Evolutionary conservation across 257 asterid genomes (phyloP).

Genomic region (Leptodermis oblonga): DNA sequence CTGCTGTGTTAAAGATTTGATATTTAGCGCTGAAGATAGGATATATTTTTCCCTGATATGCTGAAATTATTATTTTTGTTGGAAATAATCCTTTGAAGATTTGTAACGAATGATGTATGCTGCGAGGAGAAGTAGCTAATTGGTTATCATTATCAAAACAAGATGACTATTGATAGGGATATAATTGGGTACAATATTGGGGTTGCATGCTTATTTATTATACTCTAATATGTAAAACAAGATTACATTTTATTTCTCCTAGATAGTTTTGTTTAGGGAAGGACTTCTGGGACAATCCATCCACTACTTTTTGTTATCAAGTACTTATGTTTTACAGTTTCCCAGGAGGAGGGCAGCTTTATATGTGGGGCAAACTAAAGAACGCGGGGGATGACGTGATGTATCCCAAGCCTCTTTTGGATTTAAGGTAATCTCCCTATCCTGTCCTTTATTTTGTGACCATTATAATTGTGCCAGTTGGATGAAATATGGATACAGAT

Average conservation of each 20-base stretch:
- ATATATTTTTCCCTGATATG: too few relatives aligned
- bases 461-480: not conserved
- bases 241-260: too few relatives aligned
- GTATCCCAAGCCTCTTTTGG: constrained; percentile 99
- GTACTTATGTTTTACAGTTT: not conserved
- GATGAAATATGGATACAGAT: not conserved
- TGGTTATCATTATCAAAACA: not conserved
- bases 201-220: not conserved
- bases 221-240: not conserved
- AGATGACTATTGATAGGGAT: not conserved
- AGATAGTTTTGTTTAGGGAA: not conserved
- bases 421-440: constrained; percentile 62
- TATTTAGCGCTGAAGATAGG: not conserved
- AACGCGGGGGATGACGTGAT: constrained; percentile 92
- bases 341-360: constrained; percentile 96
- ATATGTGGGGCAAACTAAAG: constrained; percentile 99
- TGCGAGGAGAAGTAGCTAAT: not conserved
- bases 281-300: not conserved
- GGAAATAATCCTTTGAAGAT: not conserved
- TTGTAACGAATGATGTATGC: not conserved
- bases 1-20: not conserved
- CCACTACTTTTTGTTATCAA: constrained; percentile 1
- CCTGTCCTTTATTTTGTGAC: not conserved
- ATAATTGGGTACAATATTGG: not conserved
- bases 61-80: not conserved